A percentile compares a stretch with the other conserved stretches of the same genome.
phyloP scores from a whole-genome alignment of 2,329 filamentous ascomycete genomes.

The Colletotrichum cordylinicola region DNA sequence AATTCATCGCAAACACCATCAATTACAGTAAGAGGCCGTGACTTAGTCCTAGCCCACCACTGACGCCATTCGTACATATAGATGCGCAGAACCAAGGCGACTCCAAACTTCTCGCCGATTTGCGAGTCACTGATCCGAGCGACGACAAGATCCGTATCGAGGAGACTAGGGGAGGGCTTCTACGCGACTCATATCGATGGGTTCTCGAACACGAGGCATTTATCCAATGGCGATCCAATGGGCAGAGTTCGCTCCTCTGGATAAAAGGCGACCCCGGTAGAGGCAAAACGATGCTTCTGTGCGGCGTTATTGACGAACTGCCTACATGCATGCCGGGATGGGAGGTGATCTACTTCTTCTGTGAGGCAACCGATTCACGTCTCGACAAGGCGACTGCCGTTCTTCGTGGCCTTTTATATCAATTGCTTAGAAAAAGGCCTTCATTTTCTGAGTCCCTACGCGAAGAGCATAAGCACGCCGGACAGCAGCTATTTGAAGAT shows the following conservation, averaged over 20 bases:
- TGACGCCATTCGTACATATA: background rate
- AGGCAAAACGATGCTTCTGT: constrained; percentile 50
- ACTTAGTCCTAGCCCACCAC: background rate
- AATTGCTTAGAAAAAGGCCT: constrained; percentile 31
- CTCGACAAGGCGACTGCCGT: constrained; percentile 45
- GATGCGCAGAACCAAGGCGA: background rate
- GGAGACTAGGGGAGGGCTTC: constrained; percentile 36
- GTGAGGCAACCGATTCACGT: constrained; percentile 39
- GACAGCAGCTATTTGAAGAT: constrained; percentile 42
- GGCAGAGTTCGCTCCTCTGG: constrained; percentile 35
- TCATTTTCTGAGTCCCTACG: background rate
- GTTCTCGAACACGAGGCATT: constrained; percentile 35
- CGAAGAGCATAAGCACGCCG: constrained; percentile 21
- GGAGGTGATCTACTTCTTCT: constrained; percentile 44
- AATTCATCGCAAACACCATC: background rate
- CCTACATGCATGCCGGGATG: background rate
- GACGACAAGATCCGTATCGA: constrained; percentile 42
- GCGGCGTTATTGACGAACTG: constrained; percentile 42
- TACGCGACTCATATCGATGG: constrained; percentile 38
- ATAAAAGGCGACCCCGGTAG: constrained; percentile 44
- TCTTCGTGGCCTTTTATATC: constrained; percentile 47
- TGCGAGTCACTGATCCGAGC: constrained; percentile 31
- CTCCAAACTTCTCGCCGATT: background rate
- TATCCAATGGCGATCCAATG: constrained; percentile 27
- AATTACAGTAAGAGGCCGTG: background rate